Base-by-base conservation (phyloP, 495 filamentous ascomycete genomes). In the Penicillium coprophilum region DNA sequence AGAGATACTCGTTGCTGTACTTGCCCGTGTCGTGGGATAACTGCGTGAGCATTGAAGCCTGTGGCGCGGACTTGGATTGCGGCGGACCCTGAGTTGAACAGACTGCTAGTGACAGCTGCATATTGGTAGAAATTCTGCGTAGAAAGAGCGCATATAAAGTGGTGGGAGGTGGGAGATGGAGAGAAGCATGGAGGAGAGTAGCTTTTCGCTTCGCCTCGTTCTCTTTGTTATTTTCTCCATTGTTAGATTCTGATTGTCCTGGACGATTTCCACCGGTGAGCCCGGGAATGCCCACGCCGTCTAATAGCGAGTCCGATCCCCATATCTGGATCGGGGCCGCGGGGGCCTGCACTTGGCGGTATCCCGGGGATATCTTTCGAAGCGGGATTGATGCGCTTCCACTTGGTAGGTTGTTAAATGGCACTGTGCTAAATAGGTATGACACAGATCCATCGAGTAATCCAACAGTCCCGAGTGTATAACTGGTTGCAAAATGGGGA, bases 371-470 rank as follows among this genome's bases (percentile, higher is more conserved):
- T 31, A 91, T 77, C 65, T 82, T 78, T 43, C 80, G 79, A 12
- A 92, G 76, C 17, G 85, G 81, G 9, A 90, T 79, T 38, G 81
- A 61, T 12, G 77, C 72, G 66, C 84, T 89, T 66, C 73, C 76
- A 51, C 78, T 82, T 20, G 74, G 73, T 39, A 82, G 73, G 28
- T 74, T 67, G 8, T 77, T 68, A 48, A 96, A 79, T 13, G 89
- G 85, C 3, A 92, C 78, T 0, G 90, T 91, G 54, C 88, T 90
- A 77, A 94, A 94, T 20, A 96, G 82, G 69, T 96, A 97, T 28
- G 90, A 94, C 27, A 97, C 79, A 8, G 91, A 94, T 66, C 92
- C 92, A 72, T 96, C 90, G 32, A 97, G 89, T 45, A 95, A 71
- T 40, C 91, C 92, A 13, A 92, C 80, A 39, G 83, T 93, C 44